Percentiles rank a stretch among this genome's conserved stretches.
Evolutionary conservation across 2,329 filamentous ascomycete species (phyloP).

Genomic region (Orbilia blumenaviensis): DNA sequence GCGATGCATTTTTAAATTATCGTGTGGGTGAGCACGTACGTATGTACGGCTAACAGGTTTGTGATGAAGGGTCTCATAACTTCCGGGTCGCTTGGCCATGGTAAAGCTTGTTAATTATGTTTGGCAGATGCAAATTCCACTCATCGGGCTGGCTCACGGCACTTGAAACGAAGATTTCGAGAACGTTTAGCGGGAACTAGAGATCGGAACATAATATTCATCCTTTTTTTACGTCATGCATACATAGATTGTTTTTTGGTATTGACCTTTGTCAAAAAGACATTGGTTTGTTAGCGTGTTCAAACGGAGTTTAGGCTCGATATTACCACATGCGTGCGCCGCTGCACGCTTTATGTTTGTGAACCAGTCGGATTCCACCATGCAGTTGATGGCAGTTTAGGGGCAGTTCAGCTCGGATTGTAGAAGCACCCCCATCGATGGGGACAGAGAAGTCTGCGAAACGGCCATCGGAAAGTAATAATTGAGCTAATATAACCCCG

Average conservation of each 20-base stretch:
- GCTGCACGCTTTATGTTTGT: neutral
- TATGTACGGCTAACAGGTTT: neutral
- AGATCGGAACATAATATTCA: too few relatives aligned
- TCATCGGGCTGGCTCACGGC: neutral
- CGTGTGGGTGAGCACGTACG: too few relatives aligned
- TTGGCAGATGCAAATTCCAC: neutral
- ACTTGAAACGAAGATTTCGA: neutral
- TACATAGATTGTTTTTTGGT: too few relatives aligned
- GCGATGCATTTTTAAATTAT: neutral
- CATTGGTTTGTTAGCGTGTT: neutral
- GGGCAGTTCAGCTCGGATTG: neutral
- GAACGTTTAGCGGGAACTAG: too few relatives aligned
- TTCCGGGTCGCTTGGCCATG: neutral
- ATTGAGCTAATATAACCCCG: neutral
- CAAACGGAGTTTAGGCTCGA: neutral
- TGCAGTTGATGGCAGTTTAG: neutral
- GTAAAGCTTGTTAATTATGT: neutral
- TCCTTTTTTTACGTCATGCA: neutral
- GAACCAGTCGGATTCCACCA: neutral
- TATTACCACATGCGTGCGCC: neutral
- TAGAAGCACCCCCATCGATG: neutral
- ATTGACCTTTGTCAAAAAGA: too few relatives aligned
- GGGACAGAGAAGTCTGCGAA: too few relatives aligned
- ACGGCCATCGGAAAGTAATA: neutral
- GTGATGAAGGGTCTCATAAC: neutral